These are phyloP conservation scores for Pyrenopolyporus hunteri DNA, from an alignment of 495 filamentous ascomycete species.

Conservation along the genomic window DNA sequence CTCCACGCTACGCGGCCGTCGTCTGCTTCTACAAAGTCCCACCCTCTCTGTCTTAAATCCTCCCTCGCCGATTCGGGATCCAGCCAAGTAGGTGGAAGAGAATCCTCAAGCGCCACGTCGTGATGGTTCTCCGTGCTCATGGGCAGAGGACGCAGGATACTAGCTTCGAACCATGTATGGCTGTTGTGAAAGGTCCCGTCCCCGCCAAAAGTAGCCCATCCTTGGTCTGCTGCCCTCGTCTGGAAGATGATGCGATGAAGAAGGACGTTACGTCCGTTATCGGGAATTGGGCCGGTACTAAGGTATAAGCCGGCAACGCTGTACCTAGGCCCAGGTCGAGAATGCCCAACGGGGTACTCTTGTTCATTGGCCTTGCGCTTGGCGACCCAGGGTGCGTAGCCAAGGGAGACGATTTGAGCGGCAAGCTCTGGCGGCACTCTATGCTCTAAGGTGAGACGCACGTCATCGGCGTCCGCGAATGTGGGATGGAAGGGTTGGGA, in stretches of 20 bases:
- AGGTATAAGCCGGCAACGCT: slow-evolving; percentile 7
- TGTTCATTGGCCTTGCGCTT: background rate
- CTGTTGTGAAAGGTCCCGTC: slow-evolving; percentile 11
- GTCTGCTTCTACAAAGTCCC: slow-evolving; percentile 22
- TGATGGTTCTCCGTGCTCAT: background rate
- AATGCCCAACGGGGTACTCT: background rate
- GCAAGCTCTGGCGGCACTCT: slow-evolving; percentile 11
- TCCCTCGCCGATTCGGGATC: background rate
- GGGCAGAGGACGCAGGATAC: slow-evolving; percentile 23
- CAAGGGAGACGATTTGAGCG: slow-evolving; percentile 1
- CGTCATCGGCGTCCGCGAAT: background rate
- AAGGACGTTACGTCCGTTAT: background rate
- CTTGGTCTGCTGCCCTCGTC: slow-evolving; percentile 15
- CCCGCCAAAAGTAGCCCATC: slow-evolving; percentile 12
- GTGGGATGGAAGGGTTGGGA: background rate
- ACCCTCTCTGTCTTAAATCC: slow-evolving; percentile 5
- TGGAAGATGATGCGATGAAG: slow-evolving; percentile 22
- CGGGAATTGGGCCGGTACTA: background rate
- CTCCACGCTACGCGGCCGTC: slow-evolving; percentile 16
- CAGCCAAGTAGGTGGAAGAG: background rate
- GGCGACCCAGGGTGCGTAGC: slow-evolving; percentile 2
- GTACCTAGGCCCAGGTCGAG: background rate
- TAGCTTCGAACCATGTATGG: slow-evolving; percentile 30
- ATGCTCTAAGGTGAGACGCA: background rate
- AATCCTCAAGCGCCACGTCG: slow-evolving; percentile 4